Percentiles rank a stretch among this genome's conserved stretches.
phyloP scores from a whole-genome alignment of 2,329 filamentous ascomycete species.

The Stemphylium beticola region DNA sequence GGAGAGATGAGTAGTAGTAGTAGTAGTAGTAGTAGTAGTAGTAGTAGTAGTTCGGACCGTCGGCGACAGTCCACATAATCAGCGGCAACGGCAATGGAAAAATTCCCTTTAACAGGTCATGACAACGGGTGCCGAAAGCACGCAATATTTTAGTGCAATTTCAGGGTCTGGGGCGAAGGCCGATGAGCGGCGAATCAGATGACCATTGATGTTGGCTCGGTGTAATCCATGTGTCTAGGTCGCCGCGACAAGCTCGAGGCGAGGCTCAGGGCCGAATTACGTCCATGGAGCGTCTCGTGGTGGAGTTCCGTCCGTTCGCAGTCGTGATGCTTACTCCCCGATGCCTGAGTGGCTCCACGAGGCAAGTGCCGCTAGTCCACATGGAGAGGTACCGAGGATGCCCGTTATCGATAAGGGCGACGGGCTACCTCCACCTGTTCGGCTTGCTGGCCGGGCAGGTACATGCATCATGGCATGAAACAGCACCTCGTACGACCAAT shows the following conservation, averaged over 20 bases:
- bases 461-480: conserved; percentile 34
- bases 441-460: conserved; percentile 19
- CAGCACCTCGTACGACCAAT: conserved; percentile 22
- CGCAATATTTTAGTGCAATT: conserved; percentile 26
- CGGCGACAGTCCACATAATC: conserved; percentile 34
- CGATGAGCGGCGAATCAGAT: conserved; percentile 23
- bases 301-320: conserved; percentile 8
- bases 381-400: conserved; percentile 20
- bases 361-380: conserved; percentile 18
- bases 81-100: conserved; percentile 36
- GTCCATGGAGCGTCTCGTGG: conserved; percentile 6
- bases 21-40: conserved; percentile 26
- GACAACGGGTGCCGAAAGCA: conserved; percentile 27
- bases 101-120: conserved; percentile 34
- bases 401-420: conserved; percentile 27
- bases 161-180: conserved; percentile 20
- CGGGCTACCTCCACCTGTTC: conserved; percentile 23
- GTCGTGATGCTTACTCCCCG: conserved; percentile 20
- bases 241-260: conserved; percentile 12
- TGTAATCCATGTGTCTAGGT: conserved; percentile 10
- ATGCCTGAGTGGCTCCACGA: conserved; percentile 19
- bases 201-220: conserved; percentile 11
- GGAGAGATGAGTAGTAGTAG: conserved; percentile 21
- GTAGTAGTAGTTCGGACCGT: conserved; percentile 34
- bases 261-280: conserved; percentile 8